Conservation (phyloP, 2,329 filamentous ascomycete genomes). For the Sclerotinia sclerotiorum region DNA sequence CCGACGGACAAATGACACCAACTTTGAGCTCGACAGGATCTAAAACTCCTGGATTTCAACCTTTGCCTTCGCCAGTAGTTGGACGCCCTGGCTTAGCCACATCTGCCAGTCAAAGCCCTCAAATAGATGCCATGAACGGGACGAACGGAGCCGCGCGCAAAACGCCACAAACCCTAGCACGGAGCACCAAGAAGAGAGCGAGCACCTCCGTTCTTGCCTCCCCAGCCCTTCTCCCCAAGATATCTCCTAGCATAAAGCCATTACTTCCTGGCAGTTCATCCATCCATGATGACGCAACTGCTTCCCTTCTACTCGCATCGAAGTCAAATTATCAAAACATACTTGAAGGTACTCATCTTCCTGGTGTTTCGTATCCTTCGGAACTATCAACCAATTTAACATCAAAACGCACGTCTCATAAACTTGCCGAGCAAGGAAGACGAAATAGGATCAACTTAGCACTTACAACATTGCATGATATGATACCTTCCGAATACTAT, state of each 20-base stretch:
- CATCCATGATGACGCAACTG: conserved; percentile 52
- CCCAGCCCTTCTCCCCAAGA: conserved; percentile 81
- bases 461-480: conserved; percentile 69
- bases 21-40: conserved; percentile 46
- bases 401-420: conserved; percentile 95
- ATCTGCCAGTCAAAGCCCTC: conserved; percentile 53
- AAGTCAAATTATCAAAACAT: conserved; percentile 99
- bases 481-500: conserved; percentile 51
- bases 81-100: conserved; percentile 41
- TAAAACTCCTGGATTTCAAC: conserved; percentile 43
- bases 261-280: conserved; percentile 65
- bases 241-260: conserved; percentile 93
- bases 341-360: conserved; percentile 85
- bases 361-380: conserved; percentile 86
- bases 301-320: conserved; percentile 76
- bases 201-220: conserved; percentile 78
- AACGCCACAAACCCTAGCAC: conserved; percentile 54
- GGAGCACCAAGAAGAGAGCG: conserved; percentile 65
- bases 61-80: conserved; percentile 48
- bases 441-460: conserved; percentile 94
- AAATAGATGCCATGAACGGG: conserved; percentile 52
- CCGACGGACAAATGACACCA: conserved; percentile 54
- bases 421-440: conserved; percentile 94
- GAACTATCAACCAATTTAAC: conserved; percentile 91
- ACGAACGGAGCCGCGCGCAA: conserved; percentile 48